Base-by-base conservation (phyloP, 2,329 filamentous ascomycete genomes). In the Zymoseptoria ardabiliae region DNA sequence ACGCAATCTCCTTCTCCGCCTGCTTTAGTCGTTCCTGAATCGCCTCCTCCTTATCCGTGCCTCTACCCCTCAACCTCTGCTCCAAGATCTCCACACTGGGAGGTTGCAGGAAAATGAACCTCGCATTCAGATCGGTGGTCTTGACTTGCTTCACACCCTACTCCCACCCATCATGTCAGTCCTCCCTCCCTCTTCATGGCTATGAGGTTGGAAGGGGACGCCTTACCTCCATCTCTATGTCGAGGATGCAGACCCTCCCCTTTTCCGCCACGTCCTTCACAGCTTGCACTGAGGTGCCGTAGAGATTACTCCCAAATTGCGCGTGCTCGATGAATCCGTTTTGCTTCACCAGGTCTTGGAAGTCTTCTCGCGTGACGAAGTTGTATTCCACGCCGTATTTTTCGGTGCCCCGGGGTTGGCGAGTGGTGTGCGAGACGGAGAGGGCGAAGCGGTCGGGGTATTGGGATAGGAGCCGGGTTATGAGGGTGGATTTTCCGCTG, bases 221-320 rank as follows among this genome's bases (percentile, higher is more conserved):
- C 68, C 77, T 35, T 72, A 88, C 86, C 84, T 96, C 91, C 90
- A 97, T 96, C 81, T 97, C 93, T 72, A 97, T 97, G 74, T 97
- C 93, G 66, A 97, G 78, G 53, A 97, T 85, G 62, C 92, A 93
- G 19, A 86, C 87, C 75, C 85, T 84, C 52, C 81, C 81, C 76
- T 86, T 84, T 61, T 84, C 82, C 2, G 82, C 82, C 73, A 92
- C 86, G 69, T 90, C 85, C 74, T 87, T 82, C 63, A 96, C 90
- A 25, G 90, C 90, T 74, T 82, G 80, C 70, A 90, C 86, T 72
- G 85, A 90, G 4, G 91, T 96, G 58, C 92, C 92, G 76, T 97
- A 97, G 70, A 85, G 79, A 77, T 97, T 96, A 57, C 85, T 86
- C 49, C 91, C 86, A 73, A 96, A 97, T 73, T 88, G 79, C 57